A percentile compares a stretch with the other conserved stretches of the same genome.
These are phyloP conservation scores for Tardiomyces blankii DNA, from an alignment of 1,139 yeast genomes.

Conservation along the genomic window DNA sequence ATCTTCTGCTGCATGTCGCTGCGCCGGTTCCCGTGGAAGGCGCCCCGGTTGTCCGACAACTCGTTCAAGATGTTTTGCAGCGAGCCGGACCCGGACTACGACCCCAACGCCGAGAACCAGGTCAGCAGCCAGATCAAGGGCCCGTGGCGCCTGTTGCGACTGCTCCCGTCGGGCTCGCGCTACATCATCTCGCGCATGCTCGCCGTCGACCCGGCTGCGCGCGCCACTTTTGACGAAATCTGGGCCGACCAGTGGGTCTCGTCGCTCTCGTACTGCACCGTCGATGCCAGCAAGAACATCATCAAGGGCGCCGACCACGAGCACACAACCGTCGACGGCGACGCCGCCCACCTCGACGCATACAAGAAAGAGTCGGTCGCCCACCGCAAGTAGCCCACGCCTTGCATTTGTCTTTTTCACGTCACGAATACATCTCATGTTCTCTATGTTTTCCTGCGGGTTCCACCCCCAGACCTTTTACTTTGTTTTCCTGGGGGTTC, in stretches of 20 bases:
- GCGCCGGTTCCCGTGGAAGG: constrained; percentile 95
- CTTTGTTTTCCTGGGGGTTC: too few species aligned
- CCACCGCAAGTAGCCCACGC: not conserved
- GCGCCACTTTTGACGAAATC: constrained; percentile 64
- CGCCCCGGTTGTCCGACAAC: constrained; percentile 78
- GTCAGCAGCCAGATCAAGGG: constrained; percentile 34
- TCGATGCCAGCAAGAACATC: constrained; percentile 33
- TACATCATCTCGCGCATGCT: constrained; percentile 69
- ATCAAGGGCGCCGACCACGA: constrained; percentile 41
- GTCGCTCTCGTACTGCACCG: constrained; percentile 35
- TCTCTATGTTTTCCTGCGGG: too few species aligned
- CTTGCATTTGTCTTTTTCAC: too few species aligned
- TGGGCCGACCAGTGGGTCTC: constrained; percentile 61
- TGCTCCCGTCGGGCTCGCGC: constrained; percentile 79
- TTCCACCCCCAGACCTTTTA: too few species aligned
- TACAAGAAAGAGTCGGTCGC: constrained; percentile 22
- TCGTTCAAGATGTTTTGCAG: constrained; percentile 64
- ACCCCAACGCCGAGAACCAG: constrained; percentile 3
- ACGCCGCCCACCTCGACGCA: constrained; percentile 34
- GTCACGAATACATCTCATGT: too few species aligned
- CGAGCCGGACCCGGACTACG: constrained; percentile 12
- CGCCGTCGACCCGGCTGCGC: constrained; percentile 49
- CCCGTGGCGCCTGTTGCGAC: constrained; percentile 78
- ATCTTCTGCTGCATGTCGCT: constrained; percentile 93
- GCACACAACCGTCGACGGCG: constrained; percentile 46